phyloP scores from a whole-genome alignment of 768 basidiomycete species.

The Pholiota microspora region DNA sequence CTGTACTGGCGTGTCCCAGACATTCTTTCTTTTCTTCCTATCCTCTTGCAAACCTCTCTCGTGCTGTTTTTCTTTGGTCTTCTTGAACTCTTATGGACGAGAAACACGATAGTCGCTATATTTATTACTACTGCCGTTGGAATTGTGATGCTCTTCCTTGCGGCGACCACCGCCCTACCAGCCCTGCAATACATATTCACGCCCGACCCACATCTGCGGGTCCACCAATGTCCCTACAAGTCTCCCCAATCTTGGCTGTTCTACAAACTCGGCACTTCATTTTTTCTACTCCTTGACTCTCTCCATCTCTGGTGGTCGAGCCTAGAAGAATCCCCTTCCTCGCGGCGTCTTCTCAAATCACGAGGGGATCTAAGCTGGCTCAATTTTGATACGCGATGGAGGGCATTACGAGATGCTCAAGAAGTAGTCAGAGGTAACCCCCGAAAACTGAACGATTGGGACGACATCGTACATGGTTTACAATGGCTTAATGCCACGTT shows the following conservation, averaged over 20 bases:
- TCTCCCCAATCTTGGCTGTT: conserved; percentile 32
- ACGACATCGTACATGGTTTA: conserved; percentile 24
- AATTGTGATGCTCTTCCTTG: conserved; percentile 22
- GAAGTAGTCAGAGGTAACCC: conserved; percentile 23
- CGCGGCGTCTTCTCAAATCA: conserved; percentile 26
- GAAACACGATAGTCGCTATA: conserved; percentile 19
- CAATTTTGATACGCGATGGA: conserved; percentile 29
- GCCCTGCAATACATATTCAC: conserved; percentile 26
- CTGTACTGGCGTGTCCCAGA: conserved; percentile 25
- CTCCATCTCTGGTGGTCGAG: conserved; percentile 23
- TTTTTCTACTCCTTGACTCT: conserved; percentile 20
- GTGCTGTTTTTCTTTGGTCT: conserved; percentile 26
- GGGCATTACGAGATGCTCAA: conserved; percentile 25
- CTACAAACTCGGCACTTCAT: conserved; percentile 20
- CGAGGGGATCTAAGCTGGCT: conserved; percentile 26
- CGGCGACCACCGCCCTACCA: conserved; percentile 24
- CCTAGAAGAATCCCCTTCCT: conserved; percentile 19
- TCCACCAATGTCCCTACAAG: conserved; percentile 30
- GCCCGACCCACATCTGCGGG: conserved; percentile 22
- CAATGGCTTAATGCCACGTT: conserved; percentile 30
- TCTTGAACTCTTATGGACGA: conserved; percentile 24
- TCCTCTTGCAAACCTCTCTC: conserved; percentile 23
- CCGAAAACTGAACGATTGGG: conserved; percentile 18
- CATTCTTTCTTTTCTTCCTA: conserved; percentile 22
- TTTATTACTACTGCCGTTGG: conserved; percentile 18